These are phyloP conservation scores for Fusarium falciforme DNA, from an alignment of 2,329 filamentous ascomycete genomes.

Conservation along the genomic window DNA sequence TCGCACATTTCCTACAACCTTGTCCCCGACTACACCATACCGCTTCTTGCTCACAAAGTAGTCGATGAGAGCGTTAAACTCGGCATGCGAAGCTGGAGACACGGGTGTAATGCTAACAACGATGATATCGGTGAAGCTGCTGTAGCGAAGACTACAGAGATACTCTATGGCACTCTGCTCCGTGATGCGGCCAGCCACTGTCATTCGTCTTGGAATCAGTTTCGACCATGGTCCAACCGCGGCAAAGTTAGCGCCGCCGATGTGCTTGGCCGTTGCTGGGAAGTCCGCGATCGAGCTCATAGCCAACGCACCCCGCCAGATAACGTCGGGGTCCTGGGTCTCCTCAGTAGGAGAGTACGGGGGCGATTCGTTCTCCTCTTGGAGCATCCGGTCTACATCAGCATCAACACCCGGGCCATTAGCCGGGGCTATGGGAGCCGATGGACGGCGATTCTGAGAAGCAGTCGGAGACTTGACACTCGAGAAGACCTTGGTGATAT, in stretches of 20 bases:
- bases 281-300: constrained; percentile 86
- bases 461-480: constrained; percentile 80
- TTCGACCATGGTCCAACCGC: constrained; percentile 76
- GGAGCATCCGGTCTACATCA: constrained; percentile 89
- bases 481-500: constrained; percentile 87
- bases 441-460: constrained; percentile 60
- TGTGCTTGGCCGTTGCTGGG: constrained; percentile 80
- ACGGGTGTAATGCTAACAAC: constrained; percentile 79
- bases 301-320: constrained; percentile 81
- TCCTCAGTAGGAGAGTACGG: constrained; percentile 86
- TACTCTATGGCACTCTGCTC: constrained; percentile 89
- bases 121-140: constrained; percentile 83
- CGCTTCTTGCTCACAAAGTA: constrained; percentile 87
- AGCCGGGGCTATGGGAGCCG: constrained; percentile 57
- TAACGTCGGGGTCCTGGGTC: constrained; percentile 71
- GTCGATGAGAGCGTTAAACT: constrained; percentile 82
- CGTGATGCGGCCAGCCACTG: constrained; percentile 83
- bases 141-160: constrained; percentile 86
- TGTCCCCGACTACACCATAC: constrained; percentile 89
- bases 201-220: constrained; percentile 76
- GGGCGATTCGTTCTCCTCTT: constrained; percentile 83
- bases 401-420: constrained; percentile 78
- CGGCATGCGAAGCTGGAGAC: constrained; percentile 67
- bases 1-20: constrained; percentile 78
- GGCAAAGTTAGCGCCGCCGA: constrained; percentile 83